phyloP scores from a whole-genome alignment of 2,329 filamentous ascomycete species.

The Fusarium illudens region DNA sequence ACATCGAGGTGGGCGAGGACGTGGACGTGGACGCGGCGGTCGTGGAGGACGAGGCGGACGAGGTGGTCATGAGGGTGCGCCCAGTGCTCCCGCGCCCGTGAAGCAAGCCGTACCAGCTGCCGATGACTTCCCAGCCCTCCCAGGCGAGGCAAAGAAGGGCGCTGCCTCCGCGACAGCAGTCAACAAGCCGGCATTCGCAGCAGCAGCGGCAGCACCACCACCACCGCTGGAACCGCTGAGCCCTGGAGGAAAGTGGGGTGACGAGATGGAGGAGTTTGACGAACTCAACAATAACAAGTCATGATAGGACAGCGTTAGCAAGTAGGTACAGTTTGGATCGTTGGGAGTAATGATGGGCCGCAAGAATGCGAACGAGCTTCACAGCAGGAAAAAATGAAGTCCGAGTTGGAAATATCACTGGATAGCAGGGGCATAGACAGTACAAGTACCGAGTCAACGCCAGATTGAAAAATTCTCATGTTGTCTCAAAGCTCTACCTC shows the following conservation, averaged over 20 bases:
- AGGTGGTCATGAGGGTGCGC: conserved; percentile 37
- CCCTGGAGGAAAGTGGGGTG: conserved; percentile 60
- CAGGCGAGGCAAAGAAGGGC: conserved; percentile 41
- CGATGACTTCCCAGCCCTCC: conserved; percentile 51
- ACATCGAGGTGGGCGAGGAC: conserved; percentile 44
- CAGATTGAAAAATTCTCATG: conserved; percentile 31
- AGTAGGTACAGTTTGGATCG: not conserved
- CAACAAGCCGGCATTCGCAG: conserved; percentile 43
- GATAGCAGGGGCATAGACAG: conserved; percentile 35
- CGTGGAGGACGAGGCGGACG: conserved; percentile 47
- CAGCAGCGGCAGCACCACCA: conserved; percentile 39
- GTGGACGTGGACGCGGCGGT: conserved; percentile 48
- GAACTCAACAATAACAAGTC: conserved; percentile 42
- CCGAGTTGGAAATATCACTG: conserved; percentile 31
- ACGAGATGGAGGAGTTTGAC: conserved; percentile 65
- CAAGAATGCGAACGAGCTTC: not conserved
- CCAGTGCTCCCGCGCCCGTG: conserved; percentile 29
- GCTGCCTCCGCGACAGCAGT: conserved; percentile 15
- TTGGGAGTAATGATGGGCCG: conserved; percentile 8
- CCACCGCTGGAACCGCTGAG: conserved; percentile 43
- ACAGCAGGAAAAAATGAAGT: conserved; percentile 8
- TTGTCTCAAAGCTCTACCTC: conserved; percentile 4
- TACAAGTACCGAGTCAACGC: conserved; percentile 28
- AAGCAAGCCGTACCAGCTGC: conserved; percentile 41
- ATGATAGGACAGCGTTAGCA: conserved; percentile 20